Evolutionary conservation across 164 flowering plant species (phyloP).

Genomic region (Platanus orientalis): DNA sequence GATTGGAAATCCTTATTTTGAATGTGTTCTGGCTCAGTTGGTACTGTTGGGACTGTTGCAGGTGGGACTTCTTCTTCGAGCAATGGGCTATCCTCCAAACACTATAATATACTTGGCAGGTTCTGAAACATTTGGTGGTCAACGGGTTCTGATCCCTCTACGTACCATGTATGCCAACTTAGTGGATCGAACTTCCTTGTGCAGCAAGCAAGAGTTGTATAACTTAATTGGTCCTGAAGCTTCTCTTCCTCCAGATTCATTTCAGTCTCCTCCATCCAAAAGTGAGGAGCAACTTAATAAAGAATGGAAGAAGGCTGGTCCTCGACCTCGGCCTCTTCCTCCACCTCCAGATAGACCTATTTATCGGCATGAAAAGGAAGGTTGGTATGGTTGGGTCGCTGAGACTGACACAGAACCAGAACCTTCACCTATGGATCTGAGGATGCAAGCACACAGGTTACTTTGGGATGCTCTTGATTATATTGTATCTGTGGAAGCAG

Average conservation of each 20-base stretch:
- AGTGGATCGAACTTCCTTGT: constrained; percentile 78
- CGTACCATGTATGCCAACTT: constrained; percentile 82
- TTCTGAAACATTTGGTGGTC: constrained; percentile 93
- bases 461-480: constrained; percentile 97
- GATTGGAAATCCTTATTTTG: too few relatives aligned
- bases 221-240: constrained; percentile 66
- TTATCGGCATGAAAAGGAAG: constrained; percentile 92
- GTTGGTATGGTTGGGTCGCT: constrained; percentile 98
- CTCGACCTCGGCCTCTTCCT: constrained; percentile 99
- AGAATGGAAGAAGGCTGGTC: constrained; percentile 92
- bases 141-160: constrained; percentile 79
- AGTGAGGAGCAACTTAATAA: constrained; percentile 54
- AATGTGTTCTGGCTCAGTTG: neutral
- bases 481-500: constrained; percentile 88
- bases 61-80: constrained; percentile 91
- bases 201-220: constrained; percentile 64
- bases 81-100: constrained; percentile 87
- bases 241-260: constrained; percentile 41
- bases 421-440: constrained; percentile 63
- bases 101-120: constrained; percentile 84
- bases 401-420: constrained; percentile 76
- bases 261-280: constrained; percentile 45
- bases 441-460: constrained; percentile 80
- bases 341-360: constrained; percentile 95
- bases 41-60: constrained; percentile 28